These are phyloP conservation scores for Gossypium gossypioides DNA, from an alignment of 441 rosid genomes.

Conservation along the genomic window DNA sequence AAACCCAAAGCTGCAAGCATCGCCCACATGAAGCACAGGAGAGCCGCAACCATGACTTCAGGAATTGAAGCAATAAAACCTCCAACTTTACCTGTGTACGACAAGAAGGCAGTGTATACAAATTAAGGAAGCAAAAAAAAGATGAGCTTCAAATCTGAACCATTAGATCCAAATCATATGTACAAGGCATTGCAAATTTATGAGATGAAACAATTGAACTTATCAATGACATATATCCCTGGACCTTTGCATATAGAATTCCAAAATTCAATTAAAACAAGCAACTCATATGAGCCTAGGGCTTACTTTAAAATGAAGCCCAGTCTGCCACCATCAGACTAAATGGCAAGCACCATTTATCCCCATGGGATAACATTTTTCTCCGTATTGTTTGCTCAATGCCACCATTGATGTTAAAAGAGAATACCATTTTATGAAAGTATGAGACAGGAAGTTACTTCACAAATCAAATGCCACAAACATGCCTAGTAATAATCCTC, in stretches of 20 bases:
- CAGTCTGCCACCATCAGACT: no score
- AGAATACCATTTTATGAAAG: background rate
- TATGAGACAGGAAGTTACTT: background rate
- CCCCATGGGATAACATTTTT: background rate
- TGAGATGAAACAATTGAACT: background rate
- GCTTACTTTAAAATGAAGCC: no score
- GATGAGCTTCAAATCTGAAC: background rate
- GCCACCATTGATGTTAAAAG: background rate
- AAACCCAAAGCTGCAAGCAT: slow-evolving; percentile 86
- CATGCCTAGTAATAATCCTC: background rate
- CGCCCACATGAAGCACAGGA: slow-evolving; percentile 97
- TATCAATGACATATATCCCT: background rate
- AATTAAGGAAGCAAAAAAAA: background rate
- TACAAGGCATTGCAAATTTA: slow-evolving; percentile 14
- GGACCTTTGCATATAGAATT: background rate
- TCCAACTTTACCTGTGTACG: slow-evolving; percentile 72
- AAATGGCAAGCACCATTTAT: background rate
- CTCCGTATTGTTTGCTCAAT: background rate
- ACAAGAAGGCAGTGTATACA: background rate
- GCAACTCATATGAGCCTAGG: background rate
- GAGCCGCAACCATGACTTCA: slow-evolving; percentile 87
- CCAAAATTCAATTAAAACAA: background rate
- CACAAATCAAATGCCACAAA: background rate
- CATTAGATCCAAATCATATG: background rate
- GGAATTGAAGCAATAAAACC: slow-evolving; percentile 94